A percentile compares a stretch with the other conserved stretches of the same genome.
Evolutionary conservation across 345 rosid genomes (phyloP).

Genomic region (Salix exigua): DNA sequence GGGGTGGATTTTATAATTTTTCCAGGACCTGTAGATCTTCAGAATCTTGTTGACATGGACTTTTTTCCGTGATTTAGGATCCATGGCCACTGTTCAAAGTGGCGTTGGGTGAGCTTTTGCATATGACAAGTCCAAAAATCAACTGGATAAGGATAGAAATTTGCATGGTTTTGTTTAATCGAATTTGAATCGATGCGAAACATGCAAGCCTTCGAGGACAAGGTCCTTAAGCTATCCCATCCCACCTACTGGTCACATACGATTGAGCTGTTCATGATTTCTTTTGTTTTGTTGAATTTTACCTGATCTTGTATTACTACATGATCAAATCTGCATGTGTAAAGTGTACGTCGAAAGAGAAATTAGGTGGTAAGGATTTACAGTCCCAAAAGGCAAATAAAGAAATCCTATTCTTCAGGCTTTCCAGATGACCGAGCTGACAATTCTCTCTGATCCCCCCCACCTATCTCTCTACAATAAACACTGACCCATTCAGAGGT

Average conservation of each 20-base stretch:
- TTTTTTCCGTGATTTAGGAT: conserved; percentile 39
- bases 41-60: conserved; percentile 18
- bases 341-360: too few species aligned
- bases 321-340: too few species aligned
- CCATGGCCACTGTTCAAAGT: conserved; percentile 18
- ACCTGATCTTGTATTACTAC: too few species aligned
- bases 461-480: conserved; percentile 12
- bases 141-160: too few species aligned
- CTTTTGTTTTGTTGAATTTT: too few species aligned
- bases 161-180: too few species aligned
- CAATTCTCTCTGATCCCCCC: conserved; percentile 14
- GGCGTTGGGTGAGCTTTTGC: not conserved
- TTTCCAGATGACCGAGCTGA: conserved; percentile 55
- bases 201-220: too few species aligned
- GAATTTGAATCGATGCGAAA: too few species aligned
- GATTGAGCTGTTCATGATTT: too few species aligned
- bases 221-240: too few species aligned
- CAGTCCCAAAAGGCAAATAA: not conserved
- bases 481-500: conserved; percentile 50
- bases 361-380: not conserved
- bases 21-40: not conserved
- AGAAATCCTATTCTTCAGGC: conserved; percentile 55
- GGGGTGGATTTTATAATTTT: conserved; percentile 1
- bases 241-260: too few species aligned
- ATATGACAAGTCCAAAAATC: too few species aligned